Evolutionary conservation across 345 rosid genomes (phyloP).

Genomic region (Linum usitatissimum): DNA sequence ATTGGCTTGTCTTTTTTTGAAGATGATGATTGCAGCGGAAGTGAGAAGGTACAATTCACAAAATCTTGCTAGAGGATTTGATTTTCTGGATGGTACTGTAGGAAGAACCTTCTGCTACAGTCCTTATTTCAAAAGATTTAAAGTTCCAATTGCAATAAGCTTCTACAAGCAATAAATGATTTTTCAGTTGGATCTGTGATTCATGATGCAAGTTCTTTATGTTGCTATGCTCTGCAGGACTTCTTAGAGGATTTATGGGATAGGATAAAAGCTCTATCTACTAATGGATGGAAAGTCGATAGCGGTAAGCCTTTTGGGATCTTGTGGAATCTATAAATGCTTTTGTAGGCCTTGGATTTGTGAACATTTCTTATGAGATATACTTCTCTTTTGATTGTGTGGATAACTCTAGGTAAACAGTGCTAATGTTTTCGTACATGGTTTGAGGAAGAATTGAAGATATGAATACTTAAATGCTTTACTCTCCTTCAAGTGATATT

Average conservation of each 20-base stretch:
- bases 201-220: background rate
- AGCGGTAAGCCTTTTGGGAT: constrained; percentile 43
- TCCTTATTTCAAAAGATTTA: background rate
- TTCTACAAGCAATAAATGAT: background rate
- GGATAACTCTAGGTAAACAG: background rate
- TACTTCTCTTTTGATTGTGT: background rate
- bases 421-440: background rate
- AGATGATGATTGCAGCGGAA: constrained; percentile 41
- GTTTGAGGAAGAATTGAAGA: background rate
- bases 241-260: constrained; percentile 89
- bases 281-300: constrained; percentile 84
- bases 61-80: background rate
- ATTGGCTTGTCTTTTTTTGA: constrained; percentile 59
- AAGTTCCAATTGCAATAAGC: background rate
- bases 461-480: background rate
- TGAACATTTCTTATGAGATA: background rate
- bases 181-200: constrained; percentile 2
- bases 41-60: constrained; percentile 44
- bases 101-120: background rate
- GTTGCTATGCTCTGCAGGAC: constrained; percentile 46
- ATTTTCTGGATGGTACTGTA: background rate
- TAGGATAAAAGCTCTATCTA: constrained; percentile 58
- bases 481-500: background rate
- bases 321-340: background rate
- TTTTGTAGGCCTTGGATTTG: background rate